Evolutionary conservation across 176 grass and related monocot species (phyloP).

Genomic region (Eremochloa ophiuroides): DNA sequence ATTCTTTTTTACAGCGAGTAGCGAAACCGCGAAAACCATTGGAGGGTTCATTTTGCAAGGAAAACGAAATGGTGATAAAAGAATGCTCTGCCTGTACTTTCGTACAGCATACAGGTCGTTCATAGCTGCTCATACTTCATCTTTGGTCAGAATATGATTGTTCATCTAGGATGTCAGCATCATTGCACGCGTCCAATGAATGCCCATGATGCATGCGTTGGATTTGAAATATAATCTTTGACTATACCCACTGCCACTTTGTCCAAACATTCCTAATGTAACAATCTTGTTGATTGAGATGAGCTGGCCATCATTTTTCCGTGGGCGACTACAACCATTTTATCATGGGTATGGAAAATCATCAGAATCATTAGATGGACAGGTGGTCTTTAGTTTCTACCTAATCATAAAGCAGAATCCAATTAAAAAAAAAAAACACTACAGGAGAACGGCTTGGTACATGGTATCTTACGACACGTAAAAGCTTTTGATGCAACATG

Average conservation of each 20-base stretch:
- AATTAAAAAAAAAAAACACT: neutral
- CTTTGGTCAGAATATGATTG: neutral
- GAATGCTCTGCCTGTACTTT: neutral
- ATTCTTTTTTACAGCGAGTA: neutral
- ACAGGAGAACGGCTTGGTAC: neutral
- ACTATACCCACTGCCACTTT: neutral
- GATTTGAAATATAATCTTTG: neutral
- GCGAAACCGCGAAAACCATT: neutral
- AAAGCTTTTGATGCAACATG: neutral
- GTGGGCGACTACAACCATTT: neutral
- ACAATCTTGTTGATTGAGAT: neutral
- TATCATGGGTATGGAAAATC: neutral
- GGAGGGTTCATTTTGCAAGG: neutral
- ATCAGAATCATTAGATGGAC: neutral
- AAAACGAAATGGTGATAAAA: neutral
- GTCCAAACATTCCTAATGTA: neutral
- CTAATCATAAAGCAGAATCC: neutral
- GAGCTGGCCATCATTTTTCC: slow-evolving; percentile 4
- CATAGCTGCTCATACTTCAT: neutral
- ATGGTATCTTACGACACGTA: neutral
- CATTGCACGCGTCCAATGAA: slow-evolving; percentile 6
- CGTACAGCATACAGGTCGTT: neutral
- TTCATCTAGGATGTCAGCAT: neutral
- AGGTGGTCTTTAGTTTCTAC: neutral
- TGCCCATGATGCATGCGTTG: neutral